Evolutionary conservation across 2,329 filamentous ascomycete genomes (phyloP), one percentile per base, ranked within the genome.

Genomic region (Monilinia fructigena): DNA sequence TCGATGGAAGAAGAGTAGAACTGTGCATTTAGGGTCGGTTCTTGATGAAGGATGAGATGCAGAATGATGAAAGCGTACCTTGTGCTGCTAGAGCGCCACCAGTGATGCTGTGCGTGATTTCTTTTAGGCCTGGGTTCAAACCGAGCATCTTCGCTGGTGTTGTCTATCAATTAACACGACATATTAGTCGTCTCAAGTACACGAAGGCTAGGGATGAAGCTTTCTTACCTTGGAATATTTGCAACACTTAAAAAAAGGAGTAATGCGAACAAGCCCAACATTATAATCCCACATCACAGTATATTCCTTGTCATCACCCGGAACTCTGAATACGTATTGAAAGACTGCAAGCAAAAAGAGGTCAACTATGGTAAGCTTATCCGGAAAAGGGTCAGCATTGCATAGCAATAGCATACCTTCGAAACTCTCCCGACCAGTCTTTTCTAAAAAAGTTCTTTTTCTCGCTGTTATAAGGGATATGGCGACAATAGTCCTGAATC

Each of bases 241-340:
- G 76, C 89, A 89, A 71, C 91, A 93, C 77, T 97, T 97, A 84
- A 98, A 98, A 76, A 98, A 91, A 38, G 93, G 90, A 2, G 93
- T 97, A 78, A 96, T 96, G 69, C 94, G 89, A 69, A 98, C 93
- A 40, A 98, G 87, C 11, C 95, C 95, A 69, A 94, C 87, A 73
- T 96, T 94, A 80, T 97, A 97, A 78, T 99, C 95, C 95, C 95
- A 99, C 86, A 97, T 93, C 68, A 98, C 88, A 0, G 85, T 86
- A 76, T 90, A 93, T 63, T 85, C 82, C 69, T 82, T 83, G 2
- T 88, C 83, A 55, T 90, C 85, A 14, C 83, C 86, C 0, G 90
- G 90, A 4, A 89, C 76, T 71, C 82, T 85, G 81, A 96, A 97
- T 47, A 86, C 87, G 77, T 97, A 98, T 73, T 93, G 87, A 76